Evolutionary conservation across 768 basidiomycete genomes (phyloP), one percentile per base, ranked within the genome.

Genomic region (Bullera alba): DNA sequence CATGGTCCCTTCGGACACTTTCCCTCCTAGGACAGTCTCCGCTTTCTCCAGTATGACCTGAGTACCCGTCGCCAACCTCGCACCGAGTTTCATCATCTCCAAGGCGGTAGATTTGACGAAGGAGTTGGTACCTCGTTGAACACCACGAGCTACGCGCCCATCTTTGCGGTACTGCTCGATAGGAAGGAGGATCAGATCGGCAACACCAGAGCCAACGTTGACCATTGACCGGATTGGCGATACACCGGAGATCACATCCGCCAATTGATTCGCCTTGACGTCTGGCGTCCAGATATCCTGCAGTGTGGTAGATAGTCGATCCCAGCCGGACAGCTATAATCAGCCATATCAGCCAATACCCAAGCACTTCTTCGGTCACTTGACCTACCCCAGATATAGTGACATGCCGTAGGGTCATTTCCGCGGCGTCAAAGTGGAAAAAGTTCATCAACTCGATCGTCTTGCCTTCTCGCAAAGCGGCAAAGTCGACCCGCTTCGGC

Each of bases 401-500:
- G 56, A 97, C 84, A 64, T 95, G 91, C 50, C 95, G 79, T 46
- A 99, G 73, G 0, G 91, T 95, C 90, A 99, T 97, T 72, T 96
- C 95, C 3, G 93, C 87, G 0, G 89, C 92, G 61, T 97, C 95
- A 58, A 97, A 99, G 74, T 97, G 92, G 83, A 99, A 99, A 73
- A 99, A 97, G 69, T 99, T 99, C 93, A 99, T 97, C 39, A 99
- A 74, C 67, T 99, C 95, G 53, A 93, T 93, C 0, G 90, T 91
- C 71, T 79, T 82, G 14, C 95, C 95, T 54, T 91, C 85, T 32
- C 83, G 80, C 50, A 99, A 76, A 7, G 92, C 95, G 54, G 82
- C 76, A 70, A 96, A 95, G 70, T 97, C 89, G 17, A 99, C 92
- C 5, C 92, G 82, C 41, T 96, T 86, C 46, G 95, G 95, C 69